Percentiles rank a stretch among this genome's conserved stretches.
These are phyloP conservation scores for Scheffersomyces stipitis DNA, from an alignment of 805 yeast genomes.

Conservation along the genomic window DNA sequence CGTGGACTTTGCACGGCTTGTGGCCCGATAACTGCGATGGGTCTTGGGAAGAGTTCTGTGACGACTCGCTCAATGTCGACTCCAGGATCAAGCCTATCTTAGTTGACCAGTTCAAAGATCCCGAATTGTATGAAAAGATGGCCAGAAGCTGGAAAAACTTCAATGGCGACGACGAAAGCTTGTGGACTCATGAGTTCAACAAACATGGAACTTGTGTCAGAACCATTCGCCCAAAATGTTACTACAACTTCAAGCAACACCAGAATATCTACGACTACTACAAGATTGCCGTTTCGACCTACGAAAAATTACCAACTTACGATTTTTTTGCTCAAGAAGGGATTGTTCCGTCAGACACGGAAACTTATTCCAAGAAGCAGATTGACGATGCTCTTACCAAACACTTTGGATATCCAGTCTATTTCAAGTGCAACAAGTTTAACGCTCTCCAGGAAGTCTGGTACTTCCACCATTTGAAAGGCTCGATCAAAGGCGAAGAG, in stretches of 20 bases:
- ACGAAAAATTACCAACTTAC: conserved; percentile 62
- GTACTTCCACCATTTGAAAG: conserved; percentile 25
- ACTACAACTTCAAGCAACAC: conserved; percentile 33
- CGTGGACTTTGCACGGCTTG: conserved; percentile 80
- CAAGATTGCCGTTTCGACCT: conserved; percentile 57
- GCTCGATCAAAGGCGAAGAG: conserved; percentile 15
- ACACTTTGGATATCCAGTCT: conserved; percentile 55
- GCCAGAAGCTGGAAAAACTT: conserved; percentile 67
- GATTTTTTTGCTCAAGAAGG: conserved; percentile 66
- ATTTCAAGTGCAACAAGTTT: conserved; percentile 57
- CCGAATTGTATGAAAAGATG: conserved; percentile 59
- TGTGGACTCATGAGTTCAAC: conserved; percentile 92
- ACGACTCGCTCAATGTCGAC: conserved; percentile 36
- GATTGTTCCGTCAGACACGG: conserved; percentile 60
- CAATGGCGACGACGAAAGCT: conserved; percentile 61
- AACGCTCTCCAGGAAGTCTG: conserved; percentile 32
- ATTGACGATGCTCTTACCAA: conserved; percentile 52
- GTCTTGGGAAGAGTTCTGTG: conserved; percentile 76
- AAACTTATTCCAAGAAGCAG: conserved; percentile 57
- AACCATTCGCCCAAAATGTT: conserved; percentile 74
- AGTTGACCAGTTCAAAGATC: conserved; percentile 41
- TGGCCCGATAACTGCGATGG: conserved; percentile 94
- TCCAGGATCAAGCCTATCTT: conserved; percentile 26
- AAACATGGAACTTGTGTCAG: conserved; percentile 93
- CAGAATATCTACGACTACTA: conserved; percentile 69